Evolutionary conservation across 345 rosid genomes (phyloP).

Genomic region (Eucalyptus shirleyi): DNA sequence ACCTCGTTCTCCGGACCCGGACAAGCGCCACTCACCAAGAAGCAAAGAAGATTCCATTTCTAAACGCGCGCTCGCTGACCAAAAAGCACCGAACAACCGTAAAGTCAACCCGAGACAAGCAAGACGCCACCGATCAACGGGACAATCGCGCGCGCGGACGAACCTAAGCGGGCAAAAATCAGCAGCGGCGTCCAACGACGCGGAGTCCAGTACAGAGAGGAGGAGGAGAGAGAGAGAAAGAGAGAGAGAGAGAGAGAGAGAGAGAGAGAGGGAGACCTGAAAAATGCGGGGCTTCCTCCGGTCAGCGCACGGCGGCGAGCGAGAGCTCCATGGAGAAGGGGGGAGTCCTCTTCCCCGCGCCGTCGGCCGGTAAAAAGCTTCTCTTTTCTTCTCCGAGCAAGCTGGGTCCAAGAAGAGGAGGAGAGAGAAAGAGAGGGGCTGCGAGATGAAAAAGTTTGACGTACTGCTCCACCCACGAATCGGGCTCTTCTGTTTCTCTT

Average conservation of each 20-base stretch:
- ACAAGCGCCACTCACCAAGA: background rate
- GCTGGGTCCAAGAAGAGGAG: background rate
- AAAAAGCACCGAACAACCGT: background rate
- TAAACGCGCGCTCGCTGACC: background rate
- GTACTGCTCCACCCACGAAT: background rate
- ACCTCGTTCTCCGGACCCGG: background rate
- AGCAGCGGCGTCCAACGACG: background rate
- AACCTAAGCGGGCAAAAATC: background rate
- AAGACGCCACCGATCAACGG: background rate
- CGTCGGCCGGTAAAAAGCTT: background rate
- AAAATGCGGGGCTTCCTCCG: background rate
- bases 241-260: background rate
- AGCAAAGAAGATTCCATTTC: background rate
- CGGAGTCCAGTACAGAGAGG: background rate
- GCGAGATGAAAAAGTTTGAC: background rate
- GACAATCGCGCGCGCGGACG: background rate
- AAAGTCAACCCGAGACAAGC: background rate
- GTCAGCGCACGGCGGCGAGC: background rate
- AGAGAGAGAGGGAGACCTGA: background rate
- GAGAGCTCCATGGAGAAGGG: background rate
- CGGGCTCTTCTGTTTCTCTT: background rate
- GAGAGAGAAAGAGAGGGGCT: background rate
- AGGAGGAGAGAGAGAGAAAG: background rate
- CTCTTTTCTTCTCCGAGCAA: slow-evolving; percentile 13
- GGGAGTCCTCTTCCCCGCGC: background rate